A percentile compares a stretch with the other conserved stretches of the same genome.
Conservation (phyloP, 1,284 basidiomycete species). For the Trametes polyzona region DNA sequence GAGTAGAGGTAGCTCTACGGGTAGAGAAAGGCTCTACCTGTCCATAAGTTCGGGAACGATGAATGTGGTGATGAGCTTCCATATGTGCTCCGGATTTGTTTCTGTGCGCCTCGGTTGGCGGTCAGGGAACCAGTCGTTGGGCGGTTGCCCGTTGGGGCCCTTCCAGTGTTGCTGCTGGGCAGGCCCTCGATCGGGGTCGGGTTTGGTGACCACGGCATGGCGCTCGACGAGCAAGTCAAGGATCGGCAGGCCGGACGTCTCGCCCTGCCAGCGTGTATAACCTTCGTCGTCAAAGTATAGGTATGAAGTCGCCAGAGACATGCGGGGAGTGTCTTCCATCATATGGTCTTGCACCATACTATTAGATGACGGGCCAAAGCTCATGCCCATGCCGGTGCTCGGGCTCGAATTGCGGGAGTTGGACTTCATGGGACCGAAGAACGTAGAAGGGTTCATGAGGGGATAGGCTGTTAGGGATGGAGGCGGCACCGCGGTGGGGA, state of each 20-base stretch:
- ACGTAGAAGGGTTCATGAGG: slow-evolving; percentile 76
- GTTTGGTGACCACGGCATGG: slow-evolving; percentile 38
- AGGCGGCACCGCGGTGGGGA: slow-evolving; percentile 73
- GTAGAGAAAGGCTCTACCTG: slow-evolving; percentile 50
- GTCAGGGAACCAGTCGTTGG: slow-evolving; percentile 74
- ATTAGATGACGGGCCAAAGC: slow-evolving; percentile 7
- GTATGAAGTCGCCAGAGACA: slow-evolving; percentile 73
- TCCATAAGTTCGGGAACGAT: slow-evolving; percentile 91
- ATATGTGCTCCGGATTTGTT: slow-evolving; percentile 77
- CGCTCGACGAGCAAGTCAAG: slow-evolving; percentile 79
- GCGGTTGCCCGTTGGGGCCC: slow-evolving; percentile 37
- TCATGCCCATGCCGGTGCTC: slow-evolving; percentile 32
- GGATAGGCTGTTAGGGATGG: slow-evolving; percentile 76
- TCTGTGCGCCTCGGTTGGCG: slow-evolving; percentile 72
- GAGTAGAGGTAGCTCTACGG: neutral
- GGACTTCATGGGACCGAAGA: slow-evolving; percentile 59
- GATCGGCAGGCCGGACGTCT: slow-evolving; percentile 86
- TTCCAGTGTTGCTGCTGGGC: slow-evolving; percentile 26
- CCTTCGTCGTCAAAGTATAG: slow-evolving; percentile 84
- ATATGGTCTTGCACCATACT: slow-evolving; percentile 46
- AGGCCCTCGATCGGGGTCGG: slow-evolving; percentile 38
- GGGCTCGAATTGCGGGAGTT: slow-evolving; percentile 50
- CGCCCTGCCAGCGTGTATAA: slow-evolving; percentile 85
- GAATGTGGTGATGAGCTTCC: slow-evolving; percentile 74
- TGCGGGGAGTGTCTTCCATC: slow-evolving; percentile 59